A percentile compares a stretch with the other conserved stretches of the same genome.
Conservation (phyloP, 768 basidiomycete species). For the Polyporus arcularius region DNA sequence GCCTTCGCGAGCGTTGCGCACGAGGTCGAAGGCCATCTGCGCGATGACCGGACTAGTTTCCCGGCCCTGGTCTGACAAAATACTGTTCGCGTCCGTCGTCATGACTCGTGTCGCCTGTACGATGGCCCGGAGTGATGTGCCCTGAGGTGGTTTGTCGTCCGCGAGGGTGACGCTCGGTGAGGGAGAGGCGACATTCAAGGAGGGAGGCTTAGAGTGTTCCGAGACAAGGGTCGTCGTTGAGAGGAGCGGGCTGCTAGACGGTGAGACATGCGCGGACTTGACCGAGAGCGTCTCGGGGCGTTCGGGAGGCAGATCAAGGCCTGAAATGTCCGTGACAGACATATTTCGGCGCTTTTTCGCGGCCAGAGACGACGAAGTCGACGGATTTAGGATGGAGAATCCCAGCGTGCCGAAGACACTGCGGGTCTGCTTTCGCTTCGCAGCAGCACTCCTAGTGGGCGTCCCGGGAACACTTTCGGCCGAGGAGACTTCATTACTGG, state of each 20-base stretch:
- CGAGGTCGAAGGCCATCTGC: constrained; percentile 64
- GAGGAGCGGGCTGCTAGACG: constrained; percentile 12
- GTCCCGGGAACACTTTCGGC: constrained; percentile 17
- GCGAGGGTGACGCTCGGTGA: constrained; percentile 14
- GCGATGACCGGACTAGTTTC: constrained; percentile 65
- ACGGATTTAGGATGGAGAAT: constrained; percentile 64
- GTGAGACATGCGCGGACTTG: constrained; percentile 12
- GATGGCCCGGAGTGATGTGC: constrained; percentile 72
- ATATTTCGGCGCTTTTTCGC: constrained; percentile 24
- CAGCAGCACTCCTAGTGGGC: background rate
- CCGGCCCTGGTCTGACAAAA: constrained; percentile 69
- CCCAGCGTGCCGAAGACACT: constrained; percentile 76
- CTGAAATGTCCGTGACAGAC: constrained; percentile 23
- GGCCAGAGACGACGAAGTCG: constrained; percentile 21
- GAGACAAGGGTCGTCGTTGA: constrained; percentile 7
- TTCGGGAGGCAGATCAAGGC: constrained; percentile 3
- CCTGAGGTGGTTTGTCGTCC: constrained; percentile 47
- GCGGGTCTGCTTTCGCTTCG: constrained; percentile 48
- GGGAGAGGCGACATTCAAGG: constrained; percentile 7
- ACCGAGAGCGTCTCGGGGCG: background rate
- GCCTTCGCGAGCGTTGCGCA: constrained; percentile 68
- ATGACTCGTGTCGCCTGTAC: constrained; percentile 85
- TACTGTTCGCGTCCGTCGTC: constrained; percentile 74
- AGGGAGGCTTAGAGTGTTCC: constrained; percentile 2
- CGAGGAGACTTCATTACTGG: constrained; percentile 10